Percentiles rank a stretch among this genome's conserved stretches.
These are phyloP conservation scores for Paramecium sonneborni DNA, from an alignment of 73 alveolate species.

Conservation along the genomic window DNA sequence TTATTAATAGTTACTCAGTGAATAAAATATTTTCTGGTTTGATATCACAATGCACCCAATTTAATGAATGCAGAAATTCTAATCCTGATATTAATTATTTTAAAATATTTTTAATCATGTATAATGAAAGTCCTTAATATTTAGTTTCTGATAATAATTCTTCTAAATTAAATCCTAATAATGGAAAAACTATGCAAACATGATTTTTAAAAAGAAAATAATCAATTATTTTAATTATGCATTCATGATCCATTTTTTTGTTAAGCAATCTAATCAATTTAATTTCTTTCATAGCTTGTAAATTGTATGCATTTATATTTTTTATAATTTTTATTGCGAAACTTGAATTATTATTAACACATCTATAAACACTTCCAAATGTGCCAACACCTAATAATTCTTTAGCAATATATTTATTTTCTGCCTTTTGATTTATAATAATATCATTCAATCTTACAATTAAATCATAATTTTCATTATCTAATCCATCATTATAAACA, in stretches of 20 bases:
- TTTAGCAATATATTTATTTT: not conserved
- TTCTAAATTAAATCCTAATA: not conserved
- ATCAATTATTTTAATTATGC: not conserved
- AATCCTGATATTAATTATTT: not conserved
- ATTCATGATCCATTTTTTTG: not conserved
- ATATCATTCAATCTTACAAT: not conserved
- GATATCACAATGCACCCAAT: conserved; percentile 27
- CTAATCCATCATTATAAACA: conserved; percentile 4
- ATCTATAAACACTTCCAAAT: not conserved
- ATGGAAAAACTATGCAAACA: not conserved
- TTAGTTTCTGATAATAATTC: not conserved
- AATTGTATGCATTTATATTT: not conserved
- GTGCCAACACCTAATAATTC: not conserved
- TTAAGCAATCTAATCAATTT: not conserved
- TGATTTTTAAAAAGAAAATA: not conserved
- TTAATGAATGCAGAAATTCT: not conserved
- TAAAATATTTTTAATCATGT: not conserved
- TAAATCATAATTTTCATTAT: conserved; percentile 6
- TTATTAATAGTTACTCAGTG: not conserved
- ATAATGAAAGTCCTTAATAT: not conserved
- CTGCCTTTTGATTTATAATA: not conserved
- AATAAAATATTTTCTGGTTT: conserved; percentile 38
- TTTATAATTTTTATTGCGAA: conserved; percentile 4
- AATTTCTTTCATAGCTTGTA: conserved; percentile 6
- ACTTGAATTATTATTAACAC: not conserved